Evolutionary conservation across 2,329 filamentous ascomycete genomes (phyloP).

Genomic region (Diaporthe vaccinii): DNA sequence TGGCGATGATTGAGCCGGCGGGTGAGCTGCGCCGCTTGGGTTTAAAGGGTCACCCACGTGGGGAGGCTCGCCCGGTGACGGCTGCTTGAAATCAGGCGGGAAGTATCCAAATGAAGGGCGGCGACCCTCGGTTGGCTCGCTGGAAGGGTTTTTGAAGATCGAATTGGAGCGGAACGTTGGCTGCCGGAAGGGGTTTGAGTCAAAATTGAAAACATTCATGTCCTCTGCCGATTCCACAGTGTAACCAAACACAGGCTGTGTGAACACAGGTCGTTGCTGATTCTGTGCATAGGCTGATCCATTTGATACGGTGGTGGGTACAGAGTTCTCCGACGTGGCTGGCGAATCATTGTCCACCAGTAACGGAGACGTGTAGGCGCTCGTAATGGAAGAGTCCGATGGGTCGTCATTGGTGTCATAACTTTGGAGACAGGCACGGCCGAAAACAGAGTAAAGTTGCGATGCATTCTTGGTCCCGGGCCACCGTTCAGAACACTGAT

Average conservation of each 20-base stretch:
- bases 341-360: conserved; percentile 64
- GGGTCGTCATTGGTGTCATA: conserved; percentile 75
- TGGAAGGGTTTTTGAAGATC: conserved; percentile 73
- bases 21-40: conserved; percentile 47
- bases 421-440: conserved; percentile 87
- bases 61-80: conserved; percentile 49
- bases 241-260: conserved; percentile 69
- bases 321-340: conserved; percentile 56
- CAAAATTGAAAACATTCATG: conserved; percentile 62
- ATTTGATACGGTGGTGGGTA: conserved; percentile 50
- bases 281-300: conserved; percentile 44
- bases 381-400: conserved; percentile 51
- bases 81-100: conserved; percentile 66
- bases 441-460: conserved; percentile 88
- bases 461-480: conserved; percentile 89
- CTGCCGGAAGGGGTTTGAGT: conserved; percentile 58
- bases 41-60: conserved; percentile 53
- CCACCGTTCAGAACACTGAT: conserved; percentile 88
- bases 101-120: conserved; percentile 68
- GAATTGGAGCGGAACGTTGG: conserved; percentile 75
- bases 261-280: conserved; percentile 56
- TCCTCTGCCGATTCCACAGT: conserved; percentile 70
- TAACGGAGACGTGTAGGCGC: conserved; percentile 60
- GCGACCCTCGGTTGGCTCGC: conserved; percentile 64
- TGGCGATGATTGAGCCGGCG: conserved; percentile 42